A percentile compares a stretch with the other conserved stretches of the same genome.
These are phyloP conservation scores for Pseudevernia furfuracea DNA, from an alignment of 495 filamentous ascomycete species.

Conservation along the genomic window DNA sequence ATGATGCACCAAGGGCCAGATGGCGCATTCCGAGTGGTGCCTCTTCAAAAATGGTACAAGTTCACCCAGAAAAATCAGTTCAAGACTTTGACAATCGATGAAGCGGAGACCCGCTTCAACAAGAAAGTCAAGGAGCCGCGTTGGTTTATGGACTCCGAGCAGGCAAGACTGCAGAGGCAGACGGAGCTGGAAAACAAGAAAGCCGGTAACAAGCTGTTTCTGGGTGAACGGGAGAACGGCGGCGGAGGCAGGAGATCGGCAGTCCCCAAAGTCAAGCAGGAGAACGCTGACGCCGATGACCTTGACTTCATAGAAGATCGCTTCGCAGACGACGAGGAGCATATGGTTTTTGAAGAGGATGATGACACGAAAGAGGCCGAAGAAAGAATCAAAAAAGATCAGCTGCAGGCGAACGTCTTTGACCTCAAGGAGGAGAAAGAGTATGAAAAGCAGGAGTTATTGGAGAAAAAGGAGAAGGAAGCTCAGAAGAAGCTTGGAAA, in stretches of 20 bases:
- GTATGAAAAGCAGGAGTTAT: slow-evolving; percentile 69
- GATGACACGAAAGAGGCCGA: slow-evolving; percentile 84
- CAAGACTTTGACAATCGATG: slow-evolving; percentile 71
- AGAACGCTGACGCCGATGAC: slow-evolving; percentile 51
- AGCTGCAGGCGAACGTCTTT: slow-evolving; percentile 79
- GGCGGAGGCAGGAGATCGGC: slow-evolving; percentile 21
- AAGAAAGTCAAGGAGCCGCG: slow-evolving; percentile 63
- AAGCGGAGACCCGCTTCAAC: slow-evolving; percentile 74
- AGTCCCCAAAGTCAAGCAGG: slow-evolving; percentile 41
- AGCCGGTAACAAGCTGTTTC: slow-evolving; percentile 23
- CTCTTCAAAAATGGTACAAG: slow-evolving; percentile 90
- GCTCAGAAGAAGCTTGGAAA: slow-evolving; percentile 63
- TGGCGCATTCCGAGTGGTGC: slow-evolving; percentile 72
- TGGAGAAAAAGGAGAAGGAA: slow-evolving; percentile 60
- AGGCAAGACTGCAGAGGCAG: slow-evolving; percentile 43
- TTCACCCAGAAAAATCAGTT: slow-evolving; percentile 79
- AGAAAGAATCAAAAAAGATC: slow-evolving; percentile 77
- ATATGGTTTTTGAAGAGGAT: slow-evolving; percentile 72
- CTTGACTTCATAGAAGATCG: slow-evolving; percentile 58
- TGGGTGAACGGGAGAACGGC: slow-evolving; percentile 31
- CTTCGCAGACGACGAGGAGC: slow-evolving; percentile 86
- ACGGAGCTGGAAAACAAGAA: slow-evolving; percentile 39
- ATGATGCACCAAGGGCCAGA: slow-evolving; percentile 60
- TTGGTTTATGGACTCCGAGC: slow-evolving; percentile 66
- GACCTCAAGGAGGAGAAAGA: slow-evolving; percentile 77